Evolutionary conservation across 2,329 filamentous ascomycete genomes (phyloP).

Genomic region (Phyllosticta citriasiana): DNA sequence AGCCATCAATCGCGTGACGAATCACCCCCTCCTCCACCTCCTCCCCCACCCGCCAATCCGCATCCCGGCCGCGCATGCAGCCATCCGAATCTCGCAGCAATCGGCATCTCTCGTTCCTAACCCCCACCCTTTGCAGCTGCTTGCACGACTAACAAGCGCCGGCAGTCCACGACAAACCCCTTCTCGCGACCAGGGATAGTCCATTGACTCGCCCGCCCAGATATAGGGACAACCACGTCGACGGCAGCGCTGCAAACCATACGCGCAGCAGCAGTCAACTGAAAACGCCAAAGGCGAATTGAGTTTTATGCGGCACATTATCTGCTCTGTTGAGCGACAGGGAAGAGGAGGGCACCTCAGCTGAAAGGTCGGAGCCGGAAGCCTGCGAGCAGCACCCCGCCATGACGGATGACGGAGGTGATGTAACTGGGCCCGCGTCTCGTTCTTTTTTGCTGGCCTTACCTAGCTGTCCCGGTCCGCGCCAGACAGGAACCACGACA

Average conservation of each 20-base stretch:
- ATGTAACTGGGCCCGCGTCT: too few relatives aligned
- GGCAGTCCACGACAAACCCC: not conserved
- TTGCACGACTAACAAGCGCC: not conserved
- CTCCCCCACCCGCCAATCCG: too few relatives aligned
- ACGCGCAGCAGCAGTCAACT: not conserved
- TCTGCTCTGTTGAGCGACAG: not conserved
- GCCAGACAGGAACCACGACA: too few relatives aligned
- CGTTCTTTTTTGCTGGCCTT: too few relatives aligned
- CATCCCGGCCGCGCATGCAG: not conserved
- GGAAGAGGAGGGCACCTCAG: not conserved
- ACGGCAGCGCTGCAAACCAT: not conserved
- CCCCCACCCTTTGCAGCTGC: not conserved
- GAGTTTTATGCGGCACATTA: not conserved
- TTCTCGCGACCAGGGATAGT: not conserved
- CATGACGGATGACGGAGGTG: too few relatives aligned
- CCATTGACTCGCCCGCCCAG: not conserved
- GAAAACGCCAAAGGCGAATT: not conserved
- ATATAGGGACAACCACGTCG: not conserved
- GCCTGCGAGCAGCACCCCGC: not conserved
- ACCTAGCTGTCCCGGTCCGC: too few relatives aligned
- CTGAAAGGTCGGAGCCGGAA: not conserved
- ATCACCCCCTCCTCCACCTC: not conserved
- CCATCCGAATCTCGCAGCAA: not conserved
- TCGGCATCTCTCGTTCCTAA: not conserved
- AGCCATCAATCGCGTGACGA: not conserved